Evolutionary conservation across 2,329 filamentous ascomycete genomes (phyloP), one percentile per base, ranked within the genome.

Genomic region (Paecilomyces sp.): DNA sequence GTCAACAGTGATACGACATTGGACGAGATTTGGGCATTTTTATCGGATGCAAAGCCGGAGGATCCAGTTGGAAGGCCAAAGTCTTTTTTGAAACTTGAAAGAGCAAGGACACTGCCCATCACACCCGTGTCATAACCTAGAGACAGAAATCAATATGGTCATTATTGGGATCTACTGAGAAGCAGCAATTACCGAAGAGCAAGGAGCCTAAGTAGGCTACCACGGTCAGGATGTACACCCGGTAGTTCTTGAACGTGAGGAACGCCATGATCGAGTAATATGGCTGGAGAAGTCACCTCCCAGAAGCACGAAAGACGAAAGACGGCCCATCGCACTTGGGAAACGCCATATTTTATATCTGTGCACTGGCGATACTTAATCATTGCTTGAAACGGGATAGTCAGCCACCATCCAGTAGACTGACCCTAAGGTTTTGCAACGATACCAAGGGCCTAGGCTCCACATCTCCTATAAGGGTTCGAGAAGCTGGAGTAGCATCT

Each of bases 141-240:
- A 51, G 53, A 25, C n/a, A 6, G 24, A 58, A 9, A 61, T 41
- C 36, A 41, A 15, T 55, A 41, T 13, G 13, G 53, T 41, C n/a
- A 51, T 24, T 22, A 28, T 22, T 6, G n/a, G 1, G 9, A 25
- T 15, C 15, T 5, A 25, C 15, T 11, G 18, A 55, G 8, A 6
- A 65, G 31, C 5, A 50, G 54, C 70, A 57, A 6, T 6, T 54
- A 75, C 75, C 76, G 57, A 79, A 78, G n/a, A 78, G 71, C 62
- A 79, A 65, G 30, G 76, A 75, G 61, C 76, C 77, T 62, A 75
- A 68, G 59, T 78, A 79, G 65, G 77, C 76, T 36, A 78, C 76
- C 50, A 68, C 66, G 28, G 76, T 76, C 57, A 79, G 72, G 59
- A 79, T 67, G 63, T 79, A 78, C 33, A 79, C 76, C 57, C 76